These are phyloP conservation scores for Pseudogymnoascus sp. DNA, from an alignment of 2,329 filamentous ascomycete genomes.

Conservation along the genomic window DNA sequence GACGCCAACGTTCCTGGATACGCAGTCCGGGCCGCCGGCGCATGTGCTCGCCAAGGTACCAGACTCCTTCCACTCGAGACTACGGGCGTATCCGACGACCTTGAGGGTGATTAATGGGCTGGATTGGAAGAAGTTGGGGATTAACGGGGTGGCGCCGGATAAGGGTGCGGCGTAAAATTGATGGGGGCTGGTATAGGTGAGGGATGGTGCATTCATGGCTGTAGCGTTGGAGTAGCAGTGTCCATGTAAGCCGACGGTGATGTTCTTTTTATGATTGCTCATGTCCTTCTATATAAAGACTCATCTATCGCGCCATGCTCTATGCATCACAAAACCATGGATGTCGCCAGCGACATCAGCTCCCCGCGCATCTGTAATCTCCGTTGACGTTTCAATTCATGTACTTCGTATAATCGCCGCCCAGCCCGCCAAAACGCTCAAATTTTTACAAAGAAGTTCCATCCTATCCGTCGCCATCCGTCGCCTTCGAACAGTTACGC, in stretches of 20 bases:
- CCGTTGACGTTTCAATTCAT: not conserved
- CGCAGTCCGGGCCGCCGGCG: not conserved
- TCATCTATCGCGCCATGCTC: constrained; percentile 1
- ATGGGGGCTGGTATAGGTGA: not conserved
- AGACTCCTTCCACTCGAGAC: not conserved
- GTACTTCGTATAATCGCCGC: constrained; percentile 3
- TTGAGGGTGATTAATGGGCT: constrained; percentile 8
- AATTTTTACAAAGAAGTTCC: not conserved
- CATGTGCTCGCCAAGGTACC: not conserved
- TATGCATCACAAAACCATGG: constrained; percentile 2
- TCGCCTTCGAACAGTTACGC: not conserved
- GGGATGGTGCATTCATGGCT: not conserved
- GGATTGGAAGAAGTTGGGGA: not conserved
- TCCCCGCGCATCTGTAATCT: not conserved
- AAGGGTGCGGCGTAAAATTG: not conserved
- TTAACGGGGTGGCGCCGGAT: not conserved
- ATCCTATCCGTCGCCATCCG: not conserved
- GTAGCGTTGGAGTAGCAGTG: not conserved
- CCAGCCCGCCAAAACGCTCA: constrained; percentile 4
- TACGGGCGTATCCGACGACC: not conserved
- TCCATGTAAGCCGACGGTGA: not conserved
- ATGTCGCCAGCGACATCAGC: not conserved
- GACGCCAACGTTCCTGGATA: not conserved
- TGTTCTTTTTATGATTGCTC: constrained; percentile 9
- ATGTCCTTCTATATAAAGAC: constrained; percentile 7